Base-by-base conservation (phyloP, 352 stramenopile species). In the Globisporangium radiosum region DNA sequence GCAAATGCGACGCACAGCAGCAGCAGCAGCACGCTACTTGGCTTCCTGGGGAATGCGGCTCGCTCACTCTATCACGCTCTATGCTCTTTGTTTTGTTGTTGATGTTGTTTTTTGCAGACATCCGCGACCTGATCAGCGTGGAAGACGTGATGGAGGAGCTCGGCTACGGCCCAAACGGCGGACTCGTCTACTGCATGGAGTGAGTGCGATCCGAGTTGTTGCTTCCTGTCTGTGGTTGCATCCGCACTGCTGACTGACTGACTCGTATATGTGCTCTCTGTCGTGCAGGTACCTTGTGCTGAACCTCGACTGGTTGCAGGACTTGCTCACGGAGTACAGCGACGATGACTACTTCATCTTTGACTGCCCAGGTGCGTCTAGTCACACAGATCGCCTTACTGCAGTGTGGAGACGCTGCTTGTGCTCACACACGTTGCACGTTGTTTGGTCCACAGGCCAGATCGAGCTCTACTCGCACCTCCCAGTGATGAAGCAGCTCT, bases 181-280 rank as follows among this genome's bases (percentile, higher is more conserved):
- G 92, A 1, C 79, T 99, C 13, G 80, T 99, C 13, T 99, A 99
- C 76, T 99, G 97, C 76, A 98, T 99, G 89, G 97, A 99, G 91
- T 99, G 90, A 68, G 70, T 94, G 14, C n/a, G 10, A 10, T 49
- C 43, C 9, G 33, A 42, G 15, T 7, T 5, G 19, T 33, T 60
- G 45, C 8, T 19, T 9, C 3, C 37, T 36, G 11, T 10, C 11
- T 36, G 50, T 1, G 45, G n/a, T n/a, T 37, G 9, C 14, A 39
- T 55, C n/a, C 7, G 5, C 6, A 38, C 36, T 43, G 25, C 15
- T 47, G 7, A 17, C 10, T 57, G 10, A 10, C 25, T 8, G 25
- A 33, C 25, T 33, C 25, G 25, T 33, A 33, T 33, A 3, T 33
- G 25, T 33, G 25, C 25, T 33, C 25, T 15, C 3, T 44, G 33